These are phyloP conservation scores for Fusarium sp. DNA, from an alignment of 2,329 filamentous ascomycete genomes.

Conservation along the genomic window DNA sequence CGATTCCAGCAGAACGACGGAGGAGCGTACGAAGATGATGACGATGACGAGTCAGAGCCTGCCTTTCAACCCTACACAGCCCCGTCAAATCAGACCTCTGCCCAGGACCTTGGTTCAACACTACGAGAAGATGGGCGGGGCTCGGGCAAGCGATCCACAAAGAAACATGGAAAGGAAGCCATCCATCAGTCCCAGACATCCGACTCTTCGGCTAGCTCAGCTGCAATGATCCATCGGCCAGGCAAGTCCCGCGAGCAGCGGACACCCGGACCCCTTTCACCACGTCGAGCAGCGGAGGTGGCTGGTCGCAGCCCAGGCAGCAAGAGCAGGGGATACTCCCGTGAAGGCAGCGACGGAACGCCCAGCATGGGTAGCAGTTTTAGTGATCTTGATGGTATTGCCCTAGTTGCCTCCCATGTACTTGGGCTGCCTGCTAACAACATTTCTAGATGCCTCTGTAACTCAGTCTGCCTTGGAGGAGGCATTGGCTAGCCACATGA, in stretches of 20 bases:
- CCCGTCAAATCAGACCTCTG: conserved; percentile 47
- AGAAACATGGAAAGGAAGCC: conserved; percentile 46
- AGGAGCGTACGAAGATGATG: conserved; percentile 57
- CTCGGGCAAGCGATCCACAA: conserved; percentile 44
- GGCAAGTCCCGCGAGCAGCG: conserved; percentile 47
- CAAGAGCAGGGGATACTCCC: conserved; percentile 61
- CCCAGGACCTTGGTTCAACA: conserved; percentile 63
- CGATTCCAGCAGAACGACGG: conserved; percentile 58
- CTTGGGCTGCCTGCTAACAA: conserved; percentile 7
- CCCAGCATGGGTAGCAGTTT: conserved; percentile 88
- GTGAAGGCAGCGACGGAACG: conserved; percentile 76
- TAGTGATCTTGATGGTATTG: conserved; percentile 80
- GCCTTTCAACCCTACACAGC: conserved; percentile 64
- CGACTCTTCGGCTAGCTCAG: conserved; percentile 70
- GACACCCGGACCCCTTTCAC: conserved; percentile 62
- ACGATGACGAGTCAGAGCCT: conserved; percentile 66
- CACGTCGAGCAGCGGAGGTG: conserved; percentile 68
- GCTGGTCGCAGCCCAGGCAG: conserved; percentile 63
- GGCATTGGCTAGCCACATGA: conserved; percentile 70
- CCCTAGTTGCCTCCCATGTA: conserved; percentile 1
- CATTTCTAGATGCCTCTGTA: conserved; percentile 74
- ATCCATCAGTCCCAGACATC: conserved; percentile 65
- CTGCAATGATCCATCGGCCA: conserved; percentile 50
- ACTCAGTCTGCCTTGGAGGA: conserved; percentile 85
- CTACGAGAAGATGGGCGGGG: conserved; percentile 58